These are phyloP conservation scores for Boletus patriciae DNA, from an alignment of 768 basidiomycete species.

Conservation along the genomic window DNA sequence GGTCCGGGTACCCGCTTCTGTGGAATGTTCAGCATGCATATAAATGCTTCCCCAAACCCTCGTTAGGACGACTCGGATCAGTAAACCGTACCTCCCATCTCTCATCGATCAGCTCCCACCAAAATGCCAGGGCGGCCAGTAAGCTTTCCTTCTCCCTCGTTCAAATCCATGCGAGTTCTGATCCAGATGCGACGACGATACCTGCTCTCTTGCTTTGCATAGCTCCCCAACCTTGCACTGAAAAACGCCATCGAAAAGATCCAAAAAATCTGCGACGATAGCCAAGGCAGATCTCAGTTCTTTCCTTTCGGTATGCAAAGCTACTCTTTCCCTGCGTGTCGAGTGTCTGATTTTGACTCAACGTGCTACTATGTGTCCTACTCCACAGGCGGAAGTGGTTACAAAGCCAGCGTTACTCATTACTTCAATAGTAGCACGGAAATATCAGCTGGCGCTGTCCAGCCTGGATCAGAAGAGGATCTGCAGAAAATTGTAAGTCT, in stretches of 20 bases:
- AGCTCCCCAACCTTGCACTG: not conserved
- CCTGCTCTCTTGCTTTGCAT: not conserved
- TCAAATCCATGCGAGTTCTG: not conserved
- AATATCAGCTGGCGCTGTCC: constrained; percentile 6
- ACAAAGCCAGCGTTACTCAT: constrained; percentile 11
- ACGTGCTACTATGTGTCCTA: not conserved
- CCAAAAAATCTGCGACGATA: not conserved
- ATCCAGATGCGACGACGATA: not conserved
- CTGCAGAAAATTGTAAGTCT: constrained; percentile 3
- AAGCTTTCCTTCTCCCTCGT: not conserved
- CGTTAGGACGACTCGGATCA: not conserved
- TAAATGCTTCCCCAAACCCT: not conserved
- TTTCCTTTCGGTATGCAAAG: constrained; percentile 6
- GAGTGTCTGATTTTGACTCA: not conserved
- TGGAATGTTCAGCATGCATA: not conserved
- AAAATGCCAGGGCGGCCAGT: not conserved
- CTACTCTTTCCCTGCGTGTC: not conserved
- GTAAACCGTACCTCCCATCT: not conserved
- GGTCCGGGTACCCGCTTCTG: not conserved
- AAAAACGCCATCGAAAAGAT: constrained; percentile 2
- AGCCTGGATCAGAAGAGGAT: constrained; percentile 12
- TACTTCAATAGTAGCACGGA: constrained; percentile 12
- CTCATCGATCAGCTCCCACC: not conserved
- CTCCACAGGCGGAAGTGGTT: constrained; percentile 11
- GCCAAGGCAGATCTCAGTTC: constrained; percentile 9